Evolutionary conservation across 1,139 yeast species (phyloP).

Genomic region (Yamadazyma buinensis): DNA sequence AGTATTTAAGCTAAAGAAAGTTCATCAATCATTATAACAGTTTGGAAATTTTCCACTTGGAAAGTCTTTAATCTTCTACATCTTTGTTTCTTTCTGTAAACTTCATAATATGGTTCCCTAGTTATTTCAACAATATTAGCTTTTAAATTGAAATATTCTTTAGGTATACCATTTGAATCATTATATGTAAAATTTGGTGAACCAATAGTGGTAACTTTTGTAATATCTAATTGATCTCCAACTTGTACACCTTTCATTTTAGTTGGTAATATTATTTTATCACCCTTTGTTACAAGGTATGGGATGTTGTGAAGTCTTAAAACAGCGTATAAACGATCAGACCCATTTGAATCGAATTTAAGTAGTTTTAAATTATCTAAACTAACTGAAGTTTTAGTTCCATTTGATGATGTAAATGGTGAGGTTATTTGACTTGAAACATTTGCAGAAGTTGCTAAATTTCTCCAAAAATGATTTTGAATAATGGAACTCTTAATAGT

Average conservation of each 20-base stretch:
- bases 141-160: slow-evolving; percentile 51
- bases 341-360: slow-evolving; percentile 56
- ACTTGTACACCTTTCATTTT: slow-evolving; percentile 69
- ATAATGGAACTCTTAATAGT: too few species aligned
- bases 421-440: too few species aligned
- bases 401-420: too few species aligned
- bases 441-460: too few species aligned
- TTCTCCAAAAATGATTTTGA: too few species aligned
- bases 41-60: slow-evolving; percentile 73
- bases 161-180: slow-evolving; percentile 31
- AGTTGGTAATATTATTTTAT: slow-evolving; percentile 73
- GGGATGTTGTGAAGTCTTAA: slow-evolving; percentile 81
- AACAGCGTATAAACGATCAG: slow-evolving; percentile 66
- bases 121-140: slow-evolving; percentile 88
- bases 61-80: slow-evolving; percentile 80
- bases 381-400: too few species aligned
- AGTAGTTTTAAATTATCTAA: slow-evolving; percentile 21
- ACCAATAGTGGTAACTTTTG: slow-evolving; percentile 78
- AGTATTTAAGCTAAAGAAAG: slow-evolving; percentile 42
- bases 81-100: slow-evolving; percentile 66
- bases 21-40: slow-evolving; percentile 78
- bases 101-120: slow-evolving; percentile 67
- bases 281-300: slow-evolving; percentile 89
- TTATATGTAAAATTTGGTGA: slow-evolving; percentile 72
- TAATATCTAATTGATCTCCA: slow-evolving; percentile 73